Conservation (phyloP, 345 rosid genomes). For the Jatropha curcas region DNA sequence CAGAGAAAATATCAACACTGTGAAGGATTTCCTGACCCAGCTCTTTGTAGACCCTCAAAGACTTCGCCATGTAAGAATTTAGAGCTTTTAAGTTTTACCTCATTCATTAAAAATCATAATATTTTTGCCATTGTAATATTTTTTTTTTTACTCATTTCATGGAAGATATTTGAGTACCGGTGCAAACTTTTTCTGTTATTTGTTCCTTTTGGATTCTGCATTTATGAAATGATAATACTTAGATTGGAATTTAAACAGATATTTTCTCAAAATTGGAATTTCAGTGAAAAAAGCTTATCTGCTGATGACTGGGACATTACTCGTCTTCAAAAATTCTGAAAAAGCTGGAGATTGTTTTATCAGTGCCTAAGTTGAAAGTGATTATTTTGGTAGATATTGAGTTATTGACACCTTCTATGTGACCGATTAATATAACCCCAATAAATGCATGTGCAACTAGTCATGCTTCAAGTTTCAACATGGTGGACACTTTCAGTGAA, state of each 20-base stretch:
- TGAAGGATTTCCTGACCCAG: slow-evolving; percentile 80
- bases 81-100: slow-evolving; percentile 9
- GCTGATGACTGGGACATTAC: not conserved
- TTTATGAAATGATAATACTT: not conserved
- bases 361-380: not conserved
- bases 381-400: not conserved
- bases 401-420: not conserved
- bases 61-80: slow-evolving; percentile 66
- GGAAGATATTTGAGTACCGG: not conserved
- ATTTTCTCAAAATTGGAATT: not conserved
- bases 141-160: not conserved
- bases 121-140: not conserved
- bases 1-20: slow-evolving; percentile 65
- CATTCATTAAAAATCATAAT: not conserved
- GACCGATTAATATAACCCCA: not conserved
- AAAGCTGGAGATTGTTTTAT: not conserved
- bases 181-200: not conserved
- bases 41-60: slow-evolving; percentile 64
- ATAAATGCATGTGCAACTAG: not conserved
- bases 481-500: not conserved
- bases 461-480: not conserved
- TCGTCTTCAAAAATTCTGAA: not conserved
- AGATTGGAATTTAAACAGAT: not conserved
- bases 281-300: not conserved
- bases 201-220: not conserved